A percentile compares a stretch with the other conserved stretches of the same genome.
Evolutionary conservation across 495 filamentous ascomycete species (phyloP).

Genomic region (Staphylotrichum longicolle): DNA sequence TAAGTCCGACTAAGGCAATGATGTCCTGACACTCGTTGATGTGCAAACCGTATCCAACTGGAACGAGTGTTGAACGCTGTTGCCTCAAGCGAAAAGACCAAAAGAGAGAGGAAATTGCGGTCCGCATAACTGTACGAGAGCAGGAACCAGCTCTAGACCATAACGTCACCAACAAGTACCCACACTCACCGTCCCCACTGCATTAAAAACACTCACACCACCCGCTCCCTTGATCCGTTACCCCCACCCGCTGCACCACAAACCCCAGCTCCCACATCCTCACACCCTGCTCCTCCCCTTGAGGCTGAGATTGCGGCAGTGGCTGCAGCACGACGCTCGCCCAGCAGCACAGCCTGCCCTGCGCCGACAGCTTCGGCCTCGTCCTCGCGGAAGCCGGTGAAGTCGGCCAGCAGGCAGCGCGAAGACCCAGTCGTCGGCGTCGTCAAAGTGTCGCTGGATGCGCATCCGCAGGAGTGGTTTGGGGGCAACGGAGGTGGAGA

Average conservation of each 20-base stretch:
- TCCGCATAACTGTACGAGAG: too few relatives aligned
- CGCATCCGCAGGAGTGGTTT: not conserved
- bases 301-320: not conserved
- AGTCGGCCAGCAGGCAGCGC: constrained; percentile 32
- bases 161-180: too few relatives aligned
- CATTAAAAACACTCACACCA: constrained; percentile 22
- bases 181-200: not conserved
- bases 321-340: constrained; percentile 26
- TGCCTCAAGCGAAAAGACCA: too few relatives aligned
- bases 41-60: too few relatives aligned
- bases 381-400: constrained; percentile 28
- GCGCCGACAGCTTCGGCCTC: constrained; percentile 26
- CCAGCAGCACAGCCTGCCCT: constrained; percentile 32
- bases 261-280: constrained; percentile 20
- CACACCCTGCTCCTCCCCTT: not conserved
- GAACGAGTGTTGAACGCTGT: too few relatives aligned
- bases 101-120: too few relatives aligned
- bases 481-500: too few relatives aligned
- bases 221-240: constrained; percentile 13
- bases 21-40: too few relatives aligned
- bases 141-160: too few relatives aligned
- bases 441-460: constrained; percentile 28
- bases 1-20: too few relatives aligned
- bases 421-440: constrained; percentile 34
- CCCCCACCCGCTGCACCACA: constrained; percentile 15